Evolutionary conservation across 1,139 yeast species (phyloP).

Genomic region (Geotrichum restrictum): DNA sequence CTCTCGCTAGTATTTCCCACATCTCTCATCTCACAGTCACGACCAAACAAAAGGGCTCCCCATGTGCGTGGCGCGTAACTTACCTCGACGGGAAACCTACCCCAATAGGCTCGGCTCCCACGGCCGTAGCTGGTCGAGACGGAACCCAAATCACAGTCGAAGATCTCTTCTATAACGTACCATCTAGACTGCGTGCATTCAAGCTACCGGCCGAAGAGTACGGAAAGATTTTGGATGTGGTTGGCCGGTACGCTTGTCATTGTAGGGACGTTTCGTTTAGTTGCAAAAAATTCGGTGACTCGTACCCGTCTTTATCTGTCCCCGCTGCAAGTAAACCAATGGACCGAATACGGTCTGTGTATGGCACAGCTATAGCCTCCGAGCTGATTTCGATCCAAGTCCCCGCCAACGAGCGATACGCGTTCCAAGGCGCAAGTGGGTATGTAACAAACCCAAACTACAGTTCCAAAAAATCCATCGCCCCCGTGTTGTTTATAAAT

Average conservation of each 20-base stretch:
- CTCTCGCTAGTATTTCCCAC: constrained; percentile 66
- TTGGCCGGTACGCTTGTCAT: constrained; percentile 80
- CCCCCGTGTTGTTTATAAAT: constrained; percentile 79
- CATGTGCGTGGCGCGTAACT: constrained; percentile 62
- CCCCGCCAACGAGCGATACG: constrained; percentile 39
- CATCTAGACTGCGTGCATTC: constrained; percentile 68
- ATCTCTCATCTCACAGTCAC: constrained; percentile 64
- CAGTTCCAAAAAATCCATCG: constrained; percentile 59
- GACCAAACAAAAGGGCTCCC: constrained; percentile 59
- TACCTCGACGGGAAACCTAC: constrained; percentile 61
- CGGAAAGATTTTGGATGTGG: constrained; percentile 70
- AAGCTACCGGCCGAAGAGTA: constrained; percentile 71
- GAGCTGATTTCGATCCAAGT: constrained; percentile 53
- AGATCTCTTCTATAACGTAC: constrained; percentile 84
- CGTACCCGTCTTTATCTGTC: constrained; percentile 30
- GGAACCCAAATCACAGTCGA: constrained; percentile 88
- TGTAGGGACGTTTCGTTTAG: constrained; percentile 65
- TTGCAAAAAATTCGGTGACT: constrained; percentile 71
- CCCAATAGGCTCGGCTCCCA: constrained; percentile 46
- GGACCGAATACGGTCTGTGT: constrained; percentile 72
- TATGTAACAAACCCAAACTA: constrained; percentile 70
- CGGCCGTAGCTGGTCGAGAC: constrained; percentile 77
- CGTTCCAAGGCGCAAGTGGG: constrained; percentile 53
- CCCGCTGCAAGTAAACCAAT: constrained; percentile 37
- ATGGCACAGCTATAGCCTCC: constrained; percentile 65